A percentile compares a stretch with the other conserved stretches of the same genome.
These are phyloP conservation scores for Circinella minor DNA, from an alignment of 371 early-diverging fungal genomes.

Conservation along the genomic window DNA sequence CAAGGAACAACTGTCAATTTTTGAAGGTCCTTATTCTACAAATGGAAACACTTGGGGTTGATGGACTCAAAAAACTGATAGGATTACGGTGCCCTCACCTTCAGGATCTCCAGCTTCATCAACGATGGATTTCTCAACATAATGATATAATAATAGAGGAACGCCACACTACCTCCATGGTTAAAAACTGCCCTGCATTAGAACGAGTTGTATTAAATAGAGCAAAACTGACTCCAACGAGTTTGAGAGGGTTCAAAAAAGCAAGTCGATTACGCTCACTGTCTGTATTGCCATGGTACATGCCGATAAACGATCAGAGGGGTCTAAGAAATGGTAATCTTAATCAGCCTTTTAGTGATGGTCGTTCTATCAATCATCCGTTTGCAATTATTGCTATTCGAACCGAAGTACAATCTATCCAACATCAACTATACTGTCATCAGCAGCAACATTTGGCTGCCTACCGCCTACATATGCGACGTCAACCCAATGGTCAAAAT, in stretches of 20 bases:
- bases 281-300: background rate
- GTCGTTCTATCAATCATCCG: too few relatives aligned
- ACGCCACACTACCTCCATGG: background rate
- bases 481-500: too few relatives aligned
- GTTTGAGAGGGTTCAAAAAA: background rate
- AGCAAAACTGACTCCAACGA: background rate
- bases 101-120: background rate
- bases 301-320: too few relatives aligned
- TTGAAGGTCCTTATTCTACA: background rate
- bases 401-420: too few relatives aligned
- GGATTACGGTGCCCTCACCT: background rate
- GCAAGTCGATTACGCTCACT: background rate
- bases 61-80: background rate
- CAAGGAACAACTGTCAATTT: background rate
- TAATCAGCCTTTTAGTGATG: too few relatives aligned
- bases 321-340: too few relatives aligned
- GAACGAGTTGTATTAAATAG: background rate
- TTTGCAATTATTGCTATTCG: too few relatives aligned
- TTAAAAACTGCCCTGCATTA: background rate
- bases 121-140: background rate
- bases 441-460: too few relatives aligned
- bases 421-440: too few relatives aligned
- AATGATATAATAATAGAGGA: background rate
- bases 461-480: too few relatives aligned
- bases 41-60: background rate